Base-by-base conservation (phyloP, 2,329 filamentous ascomycete species). In the Alternaria gaisen region DNA sequence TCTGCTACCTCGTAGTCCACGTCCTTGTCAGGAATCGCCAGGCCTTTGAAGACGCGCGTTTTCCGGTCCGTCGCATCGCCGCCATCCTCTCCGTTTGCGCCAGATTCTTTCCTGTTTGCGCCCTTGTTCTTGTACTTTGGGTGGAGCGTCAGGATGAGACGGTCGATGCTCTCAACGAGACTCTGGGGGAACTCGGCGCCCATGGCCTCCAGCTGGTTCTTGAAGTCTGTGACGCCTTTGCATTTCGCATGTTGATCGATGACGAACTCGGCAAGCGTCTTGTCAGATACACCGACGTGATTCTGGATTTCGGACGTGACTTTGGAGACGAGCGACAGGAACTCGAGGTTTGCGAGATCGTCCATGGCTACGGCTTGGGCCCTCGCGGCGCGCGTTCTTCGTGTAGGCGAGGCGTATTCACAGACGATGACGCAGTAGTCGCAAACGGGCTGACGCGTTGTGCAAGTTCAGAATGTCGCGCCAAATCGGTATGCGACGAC, bases 221-320 rank as follows among this genome's bases (percentile, higher is more conserved):
- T 91, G 82, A 98, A 99, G 28, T 91, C 89, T 53, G 85, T 80
- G 58, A 92, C 83, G 28, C 86, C 86, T 53, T 84, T 85, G 82
- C 89, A 91, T 85, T 94, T 87, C 77, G 90, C 81, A 72, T 97
- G 92, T 77, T 97, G 91, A 63, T 91, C 91, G 75, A 99, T 97
- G 72, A 99, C 88, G 76, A 97, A 99, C 80, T 99, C 95, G 70
- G 95, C 94, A 26, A 99, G 88, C 5, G 93, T 97, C 80, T 97
- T 97, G 81, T 99, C 94, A 77, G 87, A 91, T 71, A 97, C 88
- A 57, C 94, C 93, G 61, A 98, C 81, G 80, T 99, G 92, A 75
- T 99, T 99, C 72, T 97, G 91, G 54, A 99, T 85, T 80, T 99
- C 95, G 18, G 91, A 94, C 14, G 93, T 93, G 71, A 99, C 93